A percentile compares a stretch with the other conserved stretches of the same genome.
Conservation (phyloP, 2,329 filamentous ascomycete genomes). For the Parafenestella ontariensis region DNA sequence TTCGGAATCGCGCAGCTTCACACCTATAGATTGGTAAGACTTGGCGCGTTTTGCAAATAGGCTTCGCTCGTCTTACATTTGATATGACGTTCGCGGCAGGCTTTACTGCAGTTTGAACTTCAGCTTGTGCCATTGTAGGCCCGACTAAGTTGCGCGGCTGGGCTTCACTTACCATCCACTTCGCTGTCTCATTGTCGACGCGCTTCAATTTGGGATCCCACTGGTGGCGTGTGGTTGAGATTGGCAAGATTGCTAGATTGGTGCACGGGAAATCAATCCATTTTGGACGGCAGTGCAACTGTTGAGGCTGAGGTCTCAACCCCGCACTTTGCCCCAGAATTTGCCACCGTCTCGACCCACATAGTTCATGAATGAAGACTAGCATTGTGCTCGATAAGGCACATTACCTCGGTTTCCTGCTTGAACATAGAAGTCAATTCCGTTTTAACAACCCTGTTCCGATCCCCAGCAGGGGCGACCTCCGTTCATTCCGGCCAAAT, state of each 20-base stretch:
- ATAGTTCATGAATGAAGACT: background rate
- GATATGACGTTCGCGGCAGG: constrained; percentile 42
- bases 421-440: background rate
- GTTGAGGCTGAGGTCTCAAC: background rate
- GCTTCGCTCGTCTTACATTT: constrained; percentile 28
- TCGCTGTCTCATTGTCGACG: constrained; percentile 32
- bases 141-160: background rate
- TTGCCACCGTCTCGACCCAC: background rate
- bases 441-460: background rate
- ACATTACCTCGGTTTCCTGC: background rate
- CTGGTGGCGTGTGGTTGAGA: background rate
- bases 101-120: constrained; percentile 26
- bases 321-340: constrained; percentile 4
- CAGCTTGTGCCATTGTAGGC: constrained; percentile 15
- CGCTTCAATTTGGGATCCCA: background rate
- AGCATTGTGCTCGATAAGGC: background rate
- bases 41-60: constrained; percentile 10
- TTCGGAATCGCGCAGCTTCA: constrained; percentile 36
- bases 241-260: constrained; percentile 3
- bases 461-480: background rate
- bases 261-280: constrained; percentile 8
- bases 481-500: background rate
- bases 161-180: constrained; percentile 35
- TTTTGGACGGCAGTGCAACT: background rate
- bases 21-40: constrained; percentile 22